Conservation (phyloP, 2,329 filamentous ascomycete genomes). For the Sporothrix schenckii region DNA sequence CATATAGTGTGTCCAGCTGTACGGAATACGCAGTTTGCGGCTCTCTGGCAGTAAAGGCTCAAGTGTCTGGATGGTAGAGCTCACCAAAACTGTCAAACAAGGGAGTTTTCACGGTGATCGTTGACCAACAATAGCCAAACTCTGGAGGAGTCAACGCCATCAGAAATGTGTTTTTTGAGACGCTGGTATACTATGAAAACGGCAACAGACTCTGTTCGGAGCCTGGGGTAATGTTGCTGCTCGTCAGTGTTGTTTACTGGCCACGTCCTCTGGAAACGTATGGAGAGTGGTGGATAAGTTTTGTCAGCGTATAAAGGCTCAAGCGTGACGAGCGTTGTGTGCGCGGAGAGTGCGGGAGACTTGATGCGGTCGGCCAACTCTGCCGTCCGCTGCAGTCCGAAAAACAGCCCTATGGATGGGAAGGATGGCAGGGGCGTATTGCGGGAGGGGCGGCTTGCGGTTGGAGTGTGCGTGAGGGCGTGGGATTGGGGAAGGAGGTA, state of each 20-base stretch:
- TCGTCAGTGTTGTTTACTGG: constrained; percentile 10
- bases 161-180: background rate
- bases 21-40: constrained; percentile 1
- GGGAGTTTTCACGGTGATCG: background rate
- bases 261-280: background rate
- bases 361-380: background rate
- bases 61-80: background rate
- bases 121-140: background rate
- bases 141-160: too few species aligned
- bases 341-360: background rate
- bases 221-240: background rate
- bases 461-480: constrained; percentile 16
- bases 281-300: background rate
- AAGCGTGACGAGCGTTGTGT: background rate
- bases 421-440: constrained; percentile 12
- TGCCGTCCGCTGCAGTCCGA: background rate
- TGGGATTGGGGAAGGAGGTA: constrained; percentile 14
- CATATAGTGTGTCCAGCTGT: constrained; percentile 1
- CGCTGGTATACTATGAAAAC: background rate
- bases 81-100: background rate
- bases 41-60: background rate
- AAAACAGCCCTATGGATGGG: constrained; percentile 24
- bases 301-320: constrained; percentile 1
- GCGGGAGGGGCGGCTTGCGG: constrained; percentile 13
- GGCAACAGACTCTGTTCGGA: background rate